These are phyloP conservation scores for Amylocystis lapponica DNA, from an alignment of 768 basidiomycete species.

Conservation along the genomic window DNA sequence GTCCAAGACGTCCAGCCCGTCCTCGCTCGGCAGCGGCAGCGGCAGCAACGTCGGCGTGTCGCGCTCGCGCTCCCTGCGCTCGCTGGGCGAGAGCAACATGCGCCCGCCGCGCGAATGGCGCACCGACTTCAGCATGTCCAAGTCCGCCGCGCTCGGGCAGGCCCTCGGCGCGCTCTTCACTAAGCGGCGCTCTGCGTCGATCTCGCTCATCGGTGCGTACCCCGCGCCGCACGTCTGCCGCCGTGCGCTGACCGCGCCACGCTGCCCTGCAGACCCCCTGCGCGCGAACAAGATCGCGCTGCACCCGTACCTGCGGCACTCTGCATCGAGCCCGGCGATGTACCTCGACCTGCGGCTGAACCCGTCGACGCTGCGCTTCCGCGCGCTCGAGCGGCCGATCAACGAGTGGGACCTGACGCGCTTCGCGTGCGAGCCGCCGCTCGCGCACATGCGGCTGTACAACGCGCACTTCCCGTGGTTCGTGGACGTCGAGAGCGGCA, in stretches of 20 bases:
- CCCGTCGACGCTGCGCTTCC: slow-evolving; percentile 37
- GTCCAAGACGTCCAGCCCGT: slow-evolving; percentile 14
- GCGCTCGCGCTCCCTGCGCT: slow-evolving; percentile 12
- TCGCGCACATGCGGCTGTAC: slow-evolving; percentile 46
- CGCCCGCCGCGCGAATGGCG: slow-evolving; percentile 27
- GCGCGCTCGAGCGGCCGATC: slow-evolving; percentile 35
- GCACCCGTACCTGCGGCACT: slow-evolving; percentile 23
- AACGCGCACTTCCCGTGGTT: slow-evolving; percentile 62
- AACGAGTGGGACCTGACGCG: slow-evolving; percentile 49
- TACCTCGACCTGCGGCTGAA: slow-evolving; percentile 46
- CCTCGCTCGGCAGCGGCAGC: slow-evolving; percentile 6
- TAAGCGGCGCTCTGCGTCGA: slow-evolving; percentile 13
- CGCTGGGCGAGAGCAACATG: slow-evolving; percentile 10
- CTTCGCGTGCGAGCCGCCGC: slow-evolving; percentile 46
- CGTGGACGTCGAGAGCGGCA: slow-evolving; percentile 44
- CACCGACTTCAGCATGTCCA: slow-evolving; percentile 26
- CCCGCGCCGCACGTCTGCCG: neutral
- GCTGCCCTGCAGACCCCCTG: no score
- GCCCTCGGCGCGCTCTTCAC: slow-evolving; percentile 18
- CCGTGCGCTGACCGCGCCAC: no score
- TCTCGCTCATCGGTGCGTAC: slow-evolving; percentile 14
- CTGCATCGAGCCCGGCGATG: slow-evolving; percentile 30
- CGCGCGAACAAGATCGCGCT: slow-evolving; percentile 6
- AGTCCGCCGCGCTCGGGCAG: slow-evolving; percentile 7
- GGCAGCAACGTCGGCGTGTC: no score